Percentiles rank a stretch among this genome's conserved stretches.
phyloP scores from a whole-genome alignment of 2,329 filamentous ascomycete species.

The Apiospora kogelbergensis region DNA sequence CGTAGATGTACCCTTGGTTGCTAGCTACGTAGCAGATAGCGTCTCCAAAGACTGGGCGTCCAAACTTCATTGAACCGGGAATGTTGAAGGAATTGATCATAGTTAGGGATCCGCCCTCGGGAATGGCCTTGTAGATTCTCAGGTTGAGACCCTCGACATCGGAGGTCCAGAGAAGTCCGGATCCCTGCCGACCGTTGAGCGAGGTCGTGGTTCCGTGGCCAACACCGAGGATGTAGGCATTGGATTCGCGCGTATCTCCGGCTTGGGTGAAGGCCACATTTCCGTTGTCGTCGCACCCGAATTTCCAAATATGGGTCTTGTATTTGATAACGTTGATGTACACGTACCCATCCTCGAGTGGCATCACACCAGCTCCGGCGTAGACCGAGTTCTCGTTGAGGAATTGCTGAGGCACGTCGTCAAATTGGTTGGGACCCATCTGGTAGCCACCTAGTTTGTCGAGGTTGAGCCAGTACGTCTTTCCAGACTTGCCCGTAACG shows the following conservation, averaged over 20 bases:
- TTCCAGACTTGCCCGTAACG: constrained; percentile 50
- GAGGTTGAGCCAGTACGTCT: constrained; percentile 48
- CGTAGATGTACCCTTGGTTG: constrained; percentile 51
- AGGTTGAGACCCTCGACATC: constrained; percentile 55
- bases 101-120: constrained; percentile 42
- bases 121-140: constrained; percentile 53
- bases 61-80: constrained; percentile 54
- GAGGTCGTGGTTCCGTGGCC: constrained; percentile 58
- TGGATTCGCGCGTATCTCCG: constrained; percentile 46
- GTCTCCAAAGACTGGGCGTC: constrained; percentile 57
- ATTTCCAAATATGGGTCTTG: constrained; percentile 57
- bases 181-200: constrained; percentile 51
- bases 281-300: constrained; percentile 49
- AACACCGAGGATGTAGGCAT: constrained; percentile 54
- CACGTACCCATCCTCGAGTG: constrained; percentile 46
- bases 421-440: constrained; percentile 41
- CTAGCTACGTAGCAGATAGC: constrained; percentile 56
- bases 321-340: constrained; percentile 54
- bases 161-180: constrained; percentile 55
- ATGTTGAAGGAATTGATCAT: constrained; percentile 52
- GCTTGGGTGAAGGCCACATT: constrained; percentile 54
- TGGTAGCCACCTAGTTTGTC: constrained; percentile 50
- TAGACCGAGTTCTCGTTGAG: constrained; percentile 51
- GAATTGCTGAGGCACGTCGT: constrained; percentile 42
- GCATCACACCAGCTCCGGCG: constrained; percentile 46